Evolutionary conservation across 2,329 filamentous ascomycete genomes (phyloP), one percentile per base, ranked within the genome.

Genomic region (Cladosporium sp.): DNA sequence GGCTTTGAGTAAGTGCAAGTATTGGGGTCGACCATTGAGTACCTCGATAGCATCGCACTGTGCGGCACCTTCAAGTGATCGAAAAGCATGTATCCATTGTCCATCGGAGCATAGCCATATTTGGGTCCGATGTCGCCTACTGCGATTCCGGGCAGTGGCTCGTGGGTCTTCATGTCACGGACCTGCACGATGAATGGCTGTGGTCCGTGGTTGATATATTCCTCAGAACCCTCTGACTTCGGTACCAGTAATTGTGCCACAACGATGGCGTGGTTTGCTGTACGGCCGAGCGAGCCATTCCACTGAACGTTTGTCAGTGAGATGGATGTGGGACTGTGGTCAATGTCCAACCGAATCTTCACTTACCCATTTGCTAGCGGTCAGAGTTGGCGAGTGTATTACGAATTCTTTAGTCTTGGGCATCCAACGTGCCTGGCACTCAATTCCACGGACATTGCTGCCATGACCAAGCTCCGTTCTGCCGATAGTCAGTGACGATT

Each of bases 41-140:
- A 81, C 28, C 76, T 72, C 8, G 75, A 76, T 8, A 82, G 68
- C 71, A 81, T 75, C 13, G 78, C 78, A 36, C 73, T 75, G 65
- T 78, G 76, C 12, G 78, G 76, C 4, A 81, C 68, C 28, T 74
- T 69, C 61, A 74, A 73, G 40, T 78, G 69, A 58, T 80, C 68
- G 67, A 81, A 81, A 4, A 82, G 72, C 76, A 80, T 78, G 65
- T 81, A 81, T 0, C 76, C 78, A 57, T 81, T 81, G 58, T 81
- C 77, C 78, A 80, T 79, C 3, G 73, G 74, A 20, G 77, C 74
- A 60, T 81, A 81, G 8, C 78, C 79, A 63, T 81, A 80, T 58
- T 81, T 82, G n/a, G 78, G 77, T 2, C 79, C 79, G 61, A 82
- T 80, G 59, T 82, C 79, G n/a, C 78, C 78, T 15, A 82, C 76